These are phyloP conservation scores for Globisporangium yorkense DNA, from an alignment of 352 stramenopile genomes.

Conservation along the genomic window DNA sequence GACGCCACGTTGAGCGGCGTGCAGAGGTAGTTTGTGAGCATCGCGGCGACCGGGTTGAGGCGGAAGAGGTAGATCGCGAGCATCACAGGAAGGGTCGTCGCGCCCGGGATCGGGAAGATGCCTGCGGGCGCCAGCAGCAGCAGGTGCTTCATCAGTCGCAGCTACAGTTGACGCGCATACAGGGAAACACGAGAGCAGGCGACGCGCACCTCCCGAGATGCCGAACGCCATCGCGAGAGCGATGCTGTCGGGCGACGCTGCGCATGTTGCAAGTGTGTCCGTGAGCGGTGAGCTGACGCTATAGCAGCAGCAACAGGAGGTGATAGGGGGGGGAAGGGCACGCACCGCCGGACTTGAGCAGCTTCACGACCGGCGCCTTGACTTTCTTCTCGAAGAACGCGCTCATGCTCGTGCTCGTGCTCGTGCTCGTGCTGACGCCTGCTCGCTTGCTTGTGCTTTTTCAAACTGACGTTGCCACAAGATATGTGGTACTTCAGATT, in stretches of 20 bases:
- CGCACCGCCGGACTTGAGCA: constrained; percentile 10
- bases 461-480: background rate
- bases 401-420: constrained; percentile 3
- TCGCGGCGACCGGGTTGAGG: constrained; percentile 74
- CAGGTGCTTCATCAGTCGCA: background rate
- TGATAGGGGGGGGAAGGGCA: background rate
- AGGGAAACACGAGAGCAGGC: background rate
- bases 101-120: constrained; percentile 73
- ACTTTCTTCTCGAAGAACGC: constrained; percentile 60
- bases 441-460: background rate
- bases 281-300: background rate
- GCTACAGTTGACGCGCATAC: too few species aligned
- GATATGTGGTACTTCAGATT: background rate
- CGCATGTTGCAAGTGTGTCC: background rate
- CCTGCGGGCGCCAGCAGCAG: constrained; percentile 14
- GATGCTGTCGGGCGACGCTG: constrained; percentile 68
- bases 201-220: constrained; percentile 41
- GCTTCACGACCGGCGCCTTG: constrained; percentile 49
- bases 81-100: constrained; percentile 73
- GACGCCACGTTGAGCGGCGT: constrained; percentile 76
- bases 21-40: constrained; percentile 80
- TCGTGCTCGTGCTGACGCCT: background rate
- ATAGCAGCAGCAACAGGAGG: background rate
- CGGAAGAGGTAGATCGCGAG: constrained; percentile 70
- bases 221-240: constrained; percentile 76